Conservation (phyloP, 2,329 filamentous ascomycete genomes). For the Hypoxylon sp. region DNA sequence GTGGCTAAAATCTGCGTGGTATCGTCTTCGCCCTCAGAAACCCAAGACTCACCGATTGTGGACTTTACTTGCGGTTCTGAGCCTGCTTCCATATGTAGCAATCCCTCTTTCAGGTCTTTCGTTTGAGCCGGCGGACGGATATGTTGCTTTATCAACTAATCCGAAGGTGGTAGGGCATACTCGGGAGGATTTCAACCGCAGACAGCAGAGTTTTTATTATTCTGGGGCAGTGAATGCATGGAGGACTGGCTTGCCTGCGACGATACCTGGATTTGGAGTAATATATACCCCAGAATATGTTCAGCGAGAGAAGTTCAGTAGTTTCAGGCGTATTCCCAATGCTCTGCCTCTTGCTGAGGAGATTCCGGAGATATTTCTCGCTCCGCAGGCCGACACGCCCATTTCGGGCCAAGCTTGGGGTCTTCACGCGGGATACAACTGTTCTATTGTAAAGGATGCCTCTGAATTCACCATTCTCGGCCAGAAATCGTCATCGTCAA, state of each 20-base stretch:
- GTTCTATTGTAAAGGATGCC: slow-evolving; percentile 3
- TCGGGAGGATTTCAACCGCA: slow-evolving; percentile 3
- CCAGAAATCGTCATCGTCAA: slow-evolving; percentile 8
- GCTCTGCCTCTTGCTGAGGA: not conserved
- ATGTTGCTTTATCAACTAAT: not conserved
- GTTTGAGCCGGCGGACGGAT: slow-evolving; percentile 2
- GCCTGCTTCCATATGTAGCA: slow-evolving; percentile 2
- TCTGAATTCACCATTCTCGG: slow-evolving; percentile 8
- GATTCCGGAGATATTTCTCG: slow-evolving; percentile 5
- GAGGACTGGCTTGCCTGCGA: not conserved
- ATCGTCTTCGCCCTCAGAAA: not conserved
- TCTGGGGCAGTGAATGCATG: slow-evolving; percentile 5
- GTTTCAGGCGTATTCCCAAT: not conserved
- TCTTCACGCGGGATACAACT: slow-evolving; percentile 6
- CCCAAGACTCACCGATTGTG: not conserved
- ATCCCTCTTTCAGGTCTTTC: slow-evolving; percentile 8
- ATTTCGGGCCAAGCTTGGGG: slow-evolving; percentile 3
- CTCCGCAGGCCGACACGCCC: not conserved
- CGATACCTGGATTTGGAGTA: slow-evolving; percentile 3
- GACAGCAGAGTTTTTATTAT: not conserved
- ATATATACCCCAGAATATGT: slow-evolving; percentile 6
- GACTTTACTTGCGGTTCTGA: slow-evolving; percentile 1
- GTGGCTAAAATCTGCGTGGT: not conserved
- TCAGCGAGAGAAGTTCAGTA: not conserved
- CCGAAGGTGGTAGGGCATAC: slow-evolving; percentile 1